Conservation (phyloP, 2,329 filamentous ascomycete genomes). For the Phoma sp. region DNA sequence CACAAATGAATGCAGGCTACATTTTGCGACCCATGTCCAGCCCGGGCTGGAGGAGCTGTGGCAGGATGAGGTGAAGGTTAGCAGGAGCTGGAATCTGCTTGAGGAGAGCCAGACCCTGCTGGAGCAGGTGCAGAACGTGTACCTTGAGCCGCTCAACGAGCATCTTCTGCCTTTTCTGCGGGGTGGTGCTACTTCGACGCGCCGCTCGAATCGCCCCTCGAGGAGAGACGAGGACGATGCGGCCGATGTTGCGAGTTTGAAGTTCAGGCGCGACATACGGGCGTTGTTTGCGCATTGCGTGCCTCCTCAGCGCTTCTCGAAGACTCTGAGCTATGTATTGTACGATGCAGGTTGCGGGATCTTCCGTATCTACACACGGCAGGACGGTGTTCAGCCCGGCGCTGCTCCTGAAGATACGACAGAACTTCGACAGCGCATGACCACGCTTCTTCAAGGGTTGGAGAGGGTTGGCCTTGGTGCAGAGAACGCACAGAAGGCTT, state of each 20-base stretch:
- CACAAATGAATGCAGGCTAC: slow-evolving; percentile 49
- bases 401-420: slow-evolving; percentile 26
- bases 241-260: slow-evolving; percentile 37
- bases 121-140: slow-evolving; percentile 45
- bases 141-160: slow-evolving; percentile 44
- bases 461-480: slow-evolving; percentile 71
- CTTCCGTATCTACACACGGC: slow-evolving; percentile 50
- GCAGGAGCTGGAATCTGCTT: slow-evolving; percentile 41
- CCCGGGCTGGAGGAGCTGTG: slow-evolving; percentile 39
- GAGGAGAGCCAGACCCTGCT: slow-evolving; percentile 46
- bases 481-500: slow-evolving; percentile 71
- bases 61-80: slow-evolving; percentile 32
- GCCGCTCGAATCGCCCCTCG: slow-evolving; percentile 49
- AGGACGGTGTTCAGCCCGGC: slow-evolving; percentile 29
- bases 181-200: slow-evolving; percentile 28
- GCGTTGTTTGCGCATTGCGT: slow-evolving; percentile 70
- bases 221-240: slow-evolving; percentile 24
- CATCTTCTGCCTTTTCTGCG: slow-evolving; percentile 42
- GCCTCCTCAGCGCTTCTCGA: slow-evolving; percentile 57
- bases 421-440: slow-evolving; percentile 58
- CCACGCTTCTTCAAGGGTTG: slow-evolving; percentile 64
- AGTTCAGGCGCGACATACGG: slow-evolving; percentile 67
- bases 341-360: slow-evolving; percentile 56
- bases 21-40: slow-evolving; percentile 48
- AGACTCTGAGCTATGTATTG: slow-evolving; percentile 62